Conservation (phyloP, 2,329 filamentous ascomycete genomes). For the Fusarium fujikuroi region DNA sequence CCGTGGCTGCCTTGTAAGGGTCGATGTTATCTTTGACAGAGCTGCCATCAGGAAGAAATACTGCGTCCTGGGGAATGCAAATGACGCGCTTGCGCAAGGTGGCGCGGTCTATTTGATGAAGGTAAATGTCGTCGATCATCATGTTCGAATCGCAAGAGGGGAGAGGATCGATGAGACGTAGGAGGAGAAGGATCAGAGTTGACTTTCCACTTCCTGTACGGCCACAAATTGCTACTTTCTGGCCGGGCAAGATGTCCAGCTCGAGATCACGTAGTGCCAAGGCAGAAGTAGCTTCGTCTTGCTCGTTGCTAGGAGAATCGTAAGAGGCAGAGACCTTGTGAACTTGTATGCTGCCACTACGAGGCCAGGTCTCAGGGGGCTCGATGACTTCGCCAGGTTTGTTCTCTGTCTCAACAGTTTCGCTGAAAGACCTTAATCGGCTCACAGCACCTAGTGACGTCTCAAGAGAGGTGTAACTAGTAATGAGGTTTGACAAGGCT, state of each 20-base stretch:
- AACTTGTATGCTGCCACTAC: conserved; percentile 46
- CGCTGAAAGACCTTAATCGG: conserved; percentile 39
- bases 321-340: conserved; percentile 50
- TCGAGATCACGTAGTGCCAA: conserved; percentile 44
- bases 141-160: conserved; percentile 45
- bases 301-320: conserved; percentile 3
- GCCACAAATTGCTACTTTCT: conserved; percentile 52
- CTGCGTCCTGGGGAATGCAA: conserved; percentile 64
- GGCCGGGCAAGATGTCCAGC: conserved; percentile 45
- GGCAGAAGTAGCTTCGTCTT: background rate
- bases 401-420: conserved; percentile 41
- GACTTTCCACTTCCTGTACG: conserved; percentile 58
- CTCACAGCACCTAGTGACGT: conserved; percentile 39
- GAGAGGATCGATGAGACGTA: conserved; percentile 55
- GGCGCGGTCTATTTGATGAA: conserved; percentile 53
- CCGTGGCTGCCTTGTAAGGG: conserved; percentile 47
- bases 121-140: conserved; percentile 55
- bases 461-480: conserved; percentile 38
- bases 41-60: conserved; percentile 60
- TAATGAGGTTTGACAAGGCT: conserved; percentile 33
- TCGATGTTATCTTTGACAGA: conserved; percentile 57
- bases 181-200: conserved; percentile 52
- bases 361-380: conserved; percentile 47
- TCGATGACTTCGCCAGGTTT: conserved; percentile 31
- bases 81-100: conserved; percentile 60